phyloP scores from a whole-genome alignment of 2,329 filamentous ascomycete species.

The Neofusicoccum kwambonambiense region DNA sequence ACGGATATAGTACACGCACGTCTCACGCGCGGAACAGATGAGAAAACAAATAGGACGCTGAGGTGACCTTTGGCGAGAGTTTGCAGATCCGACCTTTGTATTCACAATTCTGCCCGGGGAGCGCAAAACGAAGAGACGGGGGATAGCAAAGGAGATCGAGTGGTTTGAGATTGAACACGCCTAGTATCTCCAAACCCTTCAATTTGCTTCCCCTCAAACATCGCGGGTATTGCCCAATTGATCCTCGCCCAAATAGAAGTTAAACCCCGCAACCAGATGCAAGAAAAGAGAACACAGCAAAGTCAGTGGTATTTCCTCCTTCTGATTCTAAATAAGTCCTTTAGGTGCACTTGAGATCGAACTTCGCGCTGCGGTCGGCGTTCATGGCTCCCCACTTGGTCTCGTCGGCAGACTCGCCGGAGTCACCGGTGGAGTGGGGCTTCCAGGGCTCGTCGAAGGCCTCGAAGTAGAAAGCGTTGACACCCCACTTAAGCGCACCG shows the following conservation, averaged over 20 bases:
- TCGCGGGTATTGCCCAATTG: neutral
- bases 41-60: too few species aligned
- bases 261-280: neutral
- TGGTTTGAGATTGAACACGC: too few species aligned
- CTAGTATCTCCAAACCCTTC: neutral
- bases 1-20: too few species aligned
- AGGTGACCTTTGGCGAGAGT: too few species aligned
- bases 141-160: neutral
- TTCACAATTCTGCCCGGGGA: neutral
- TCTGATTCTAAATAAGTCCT: neutral
- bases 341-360: slow-evolving; percentile 33
- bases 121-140: neutral
- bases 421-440: slow-evolving; percentile 61
- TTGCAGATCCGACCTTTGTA: neutral
- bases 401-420: slow-evolving; percentile 62
- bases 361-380: slow-evolving; percentile 59
- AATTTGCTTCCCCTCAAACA: neutral
- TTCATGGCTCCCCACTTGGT: slow-evolving; percentile 69
- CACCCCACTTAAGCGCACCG: slow-evolving; percentile 62
- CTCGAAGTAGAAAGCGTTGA: slow-evolving; percentile 72
- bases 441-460: slow-evolving; percentile 74
- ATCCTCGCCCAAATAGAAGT: neutral
- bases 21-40: too few species aligned
- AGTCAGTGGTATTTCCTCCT: neutral
- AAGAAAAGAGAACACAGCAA: neutral